Percentiles rank a stretch among this genome's conserved stretches.
These are phyloP conservation scores for Cercospora zeae-maydis DNA, from an alignment of 2,329 filamentous ascomycete genomes.

Conservation along the genomic window DNA sequence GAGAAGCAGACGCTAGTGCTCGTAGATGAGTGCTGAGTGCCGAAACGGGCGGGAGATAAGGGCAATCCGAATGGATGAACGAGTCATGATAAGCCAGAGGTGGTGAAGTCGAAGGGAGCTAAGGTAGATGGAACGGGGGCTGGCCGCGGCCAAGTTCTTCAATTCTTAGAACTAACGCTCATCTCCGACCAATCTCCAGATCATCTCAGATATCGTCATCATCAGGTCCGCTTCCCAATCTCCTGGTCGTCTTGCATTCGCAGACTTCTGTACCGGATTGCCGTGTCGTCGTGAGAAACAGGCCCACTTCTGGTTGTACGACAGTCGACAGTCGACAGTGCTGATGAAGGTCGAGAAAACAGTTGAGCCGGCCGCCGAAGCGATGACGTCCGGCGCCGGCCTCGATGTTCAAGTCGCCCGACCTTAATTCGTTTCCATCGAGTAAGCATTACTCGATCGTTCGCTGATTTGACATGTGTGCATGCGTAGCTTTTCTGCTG, in stretches of 20 bases:
- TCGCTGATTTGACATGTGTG: background rate
- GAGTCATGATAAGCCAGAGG: conserved; percentile 3
- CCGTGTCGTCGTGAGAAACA: background rate
- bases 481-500: background rate
- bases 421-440: conserved; percentile 17
- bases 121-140: background rate
- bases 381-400: background rate
- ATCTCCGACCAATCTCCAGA: background rate
- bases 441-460: conserved; percentile 26
- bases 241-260: background rate
- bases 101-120: conserved; percentile 3
- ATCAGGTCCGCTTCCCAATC: background rate
- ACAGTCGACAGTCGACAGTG: background rate
- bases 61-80: conserved; percentile 3
- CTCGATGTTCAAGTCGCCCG: conserved; percentile 2
- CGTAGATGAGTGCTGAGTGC: background rate
- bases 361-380: background rate
- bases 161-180: no score
- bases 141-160: conserved; percentile 7
- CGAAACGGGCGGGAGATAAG: conserved; percentile 1
- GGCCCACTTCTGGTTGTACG: background rate
- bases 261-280: background rate
- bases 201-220: background rate
- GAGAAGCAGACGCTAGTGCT: conserved; percentile 6
- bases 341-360: background rate